Percentiles rank a stretch among this genome's conserved stretches.
These are phyloP conservation scores for Cyamopsis tetragonoloba DNA, from an alignment of 306 rosid genomes.

Conservation along the genomic window DNA sequence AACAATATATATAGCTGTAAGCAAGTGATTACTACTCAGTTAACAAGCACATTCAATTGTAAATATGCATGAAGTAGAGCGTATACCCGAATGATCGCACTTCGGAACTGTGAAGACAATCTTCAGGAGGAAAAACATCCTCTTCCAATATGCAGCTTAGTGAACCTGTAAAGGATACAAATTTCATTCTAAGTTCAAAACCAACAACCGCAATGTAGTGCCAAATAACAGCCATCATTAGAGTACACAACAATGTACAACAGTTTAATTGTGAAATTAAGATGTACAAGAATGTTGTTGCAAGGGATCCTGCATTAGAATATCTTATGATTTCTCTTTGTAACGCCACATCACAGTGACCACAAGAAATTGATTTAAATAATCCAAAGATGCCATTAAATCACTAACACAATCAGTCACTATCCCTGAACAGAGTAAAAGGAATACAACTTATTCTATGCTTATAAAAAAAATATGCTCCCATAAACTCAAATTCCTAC, in stretches of 20 bases:
- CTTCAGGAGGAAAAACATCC: conserved; percentile 40
- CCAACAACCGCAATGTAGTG: neutral
- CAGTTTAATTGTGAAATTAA: neutral
- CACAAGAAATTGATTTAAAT: neutral
- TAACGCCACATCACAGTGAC: neutral
- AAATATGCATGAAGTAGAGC: neutral
- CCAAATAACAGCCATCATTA: neutral
- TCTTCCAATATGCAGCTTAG: conserved; percentile 42
- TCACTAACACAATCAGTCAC: neutral
- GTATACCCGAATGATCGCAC: conserved; percentile 53
- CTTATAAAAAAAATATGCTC: no score
- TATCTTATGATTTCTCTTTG: neutral
- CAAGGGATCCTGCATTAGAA: neutral
- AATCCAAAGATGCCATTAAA: neutral
- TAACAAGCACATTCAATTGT: neutral
- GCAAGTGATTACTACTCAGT: conserved; percentile 20
- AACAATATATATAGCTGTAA: neutral
- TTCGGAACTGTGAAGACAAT: no score
- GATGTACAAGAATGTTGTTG: neutral
- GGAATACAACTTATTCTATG: neutral
- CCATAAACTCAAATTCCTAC: neutral
- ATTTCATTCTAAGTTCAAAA: neutral
- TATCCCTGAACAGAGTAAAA: neutral
- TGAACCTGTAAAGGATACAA: conserved; percentile 19
- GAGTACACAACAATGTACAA: no score